Base-by-base conservation (phyloP, 2,329 filamentous ascomycete genomes). In the Stachybotrys chartarum region DNA sequence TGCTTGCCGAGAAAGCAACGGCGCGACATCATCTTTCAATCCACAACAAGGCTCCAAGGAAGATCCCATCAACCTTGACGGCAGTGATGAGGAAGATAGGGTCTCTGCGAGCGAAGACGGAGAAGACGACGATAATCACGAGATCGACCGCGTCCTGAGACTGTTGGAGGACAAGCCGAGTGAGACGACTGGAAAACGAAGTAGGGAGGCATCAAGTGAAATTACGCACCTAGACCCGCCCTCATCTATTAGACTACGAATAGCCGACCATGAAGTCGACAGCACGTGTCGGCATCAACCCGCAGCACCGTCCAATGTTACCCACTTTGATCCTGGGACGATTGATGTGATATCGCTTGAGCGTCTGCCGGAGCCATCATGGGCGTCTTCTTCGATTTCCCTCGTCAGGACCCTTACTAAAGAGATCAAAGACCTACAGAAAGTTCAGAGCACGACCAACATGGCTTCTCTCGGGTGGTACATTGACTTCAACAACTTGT, bases 401-500 rank as follows among this genome's bases (percentile, higher is more conserved):
- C 35, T 39, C 12, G 35, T 39, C 12, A 59, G 59, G 7, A 59
- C 55, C 8, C 60, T 71, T 6, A 62, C 54, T 30, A 56, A 56
- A 49, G 86, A 91, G 60, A 78, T 96, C 49, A 78, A 77, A 54
- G 76, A 78, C 8, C 74, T 92, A 0, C 72, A 88, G 39, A 81
- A 82, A 56, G 70, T 85, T 1, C 91, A 96, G 66, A 69, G 80
- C 1, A 73, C 68, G 11, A 83, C 79, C 1, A 79, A 83, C 1
- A 67, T 82, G 1, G 79, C 86, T 57, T 81, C 87, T 57, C 78
- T 95, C 0, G 92, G 92, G 16, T 96, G 91, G 91, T 91, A 90
- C 65, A 85, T 96, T 55, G 82, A 95, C 64, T 77, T 79, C 51
- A 72, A 75, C 6, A 80, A 82, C 52, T 75, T 92, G 44, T 80